These are phyloP conservation scores for Digitaria exilis DNA, from an alignment of 202 grass and related monocot genomes.

Conservation along the genomic window DNA sequence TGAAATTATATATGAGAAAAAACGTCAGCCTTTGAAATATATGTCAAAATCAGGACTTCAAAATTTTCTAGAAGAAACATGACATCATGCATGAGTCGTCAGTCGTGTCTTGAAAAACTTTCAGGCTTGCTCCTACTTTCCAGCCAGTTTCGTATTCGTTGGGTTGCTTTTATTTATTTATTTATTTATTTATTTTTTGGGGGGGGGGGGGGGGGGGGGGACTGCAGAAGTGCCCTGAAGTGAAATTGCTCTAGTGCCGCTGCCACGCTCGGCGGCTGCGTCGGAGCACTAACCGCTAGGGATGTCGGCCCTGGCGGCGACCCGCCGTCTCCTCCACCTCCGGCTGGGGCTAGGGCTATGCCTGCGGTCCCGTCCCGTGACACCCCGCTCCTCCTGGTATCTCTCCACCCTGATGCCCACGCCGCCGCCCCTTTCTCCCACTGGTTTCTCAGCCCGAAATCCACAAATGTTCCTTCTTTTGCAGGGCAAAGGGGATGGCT, in stretches of 20 bases:
- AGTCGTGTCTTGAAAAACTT: background rate
- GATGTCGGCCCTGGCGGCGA: slow-evolving; percentile 42
- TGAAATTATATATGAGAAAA: too few relatives aligned
- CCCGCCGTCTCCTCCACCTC: slow-evolving; percentile 39
- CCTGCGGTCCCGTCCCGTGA: background rate
- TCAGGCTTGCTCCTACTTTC: background rate
- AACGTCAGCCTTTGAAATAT: too few relatives aligned
- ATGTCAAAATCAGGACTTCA: too few relatives aligned
- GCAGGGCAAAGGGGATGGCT: slow-evolving; percentile 23
- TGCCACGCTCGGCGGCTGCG: background rate
- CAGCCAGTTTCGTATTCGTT: background rate
- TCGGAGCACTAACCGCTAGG: background rate
- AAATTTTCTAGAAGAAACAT: background rate
- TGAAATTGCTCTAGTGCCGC: background rate
- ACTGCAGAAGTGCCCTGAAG: background rate
- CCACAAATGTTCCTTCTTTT: background rate
- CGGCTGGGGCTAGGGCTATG: slow-evolving; percentile 27
- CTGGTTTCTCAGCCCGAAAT: slow-evolving; percentile 10
- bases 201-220: too few relatives aligned
- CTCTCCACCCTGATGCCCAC: background rate
- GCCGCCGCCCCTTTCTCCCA: background rate
- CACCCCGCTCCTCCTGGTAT: slow-evolving; percentile 10
- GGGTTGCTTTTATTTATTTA: background rate
- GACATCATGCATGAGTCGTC: background rate
- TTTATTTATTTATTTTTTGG: too few relatives aligned